Evolutionary conservation across 352 stramenopile genomes (phyloP).

Genomic region (Phytopythium cucurbitacearum): DNA sequence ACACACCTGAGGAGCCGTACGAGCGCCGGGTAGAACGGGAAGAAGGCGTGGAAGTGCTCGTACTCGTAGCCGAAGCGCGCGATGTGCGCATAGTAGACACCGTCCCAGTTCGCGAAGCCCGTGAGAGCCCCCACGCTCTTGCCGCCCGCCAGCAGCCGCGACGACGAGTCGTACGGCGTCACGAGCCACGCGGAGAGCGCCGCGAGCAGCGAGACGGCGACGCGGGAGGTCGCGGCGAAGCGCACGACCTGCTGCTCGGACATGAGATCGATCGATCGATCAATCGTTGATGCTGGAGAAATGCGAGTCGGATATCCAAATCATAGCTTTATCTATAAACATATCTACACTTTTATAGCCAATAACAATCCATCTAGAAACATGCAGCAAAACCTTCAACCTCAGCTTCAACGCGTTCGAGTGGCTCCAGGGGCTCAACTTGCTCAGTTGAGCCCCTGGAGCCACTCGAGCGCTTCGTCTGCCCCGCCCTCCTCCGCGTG

Average conservation of each 20-base stretch:
- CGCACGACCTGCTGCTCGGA: slow-evolving; percentile 33
- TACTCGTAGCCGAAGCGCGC: slow-evolving; percentile 74
- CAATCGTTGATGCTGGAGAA: no score
- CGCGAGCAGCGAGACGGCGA: slow-evolving; percentile 39
- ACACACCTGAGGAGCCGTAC: slow-evolving; percentile 21
- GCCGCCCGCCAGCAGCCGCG: slow-evolving; percentile 18
- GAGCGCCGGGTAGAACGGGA: slow-evolving; percentile 71
- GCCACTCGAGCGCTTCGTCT: slow-evolving; percentile 55
- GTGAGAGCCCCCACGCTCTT: not conserved
- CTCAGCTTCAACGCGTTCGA: slow-evolving; percentile 9
- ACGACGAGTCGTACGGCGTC: slow-evolving; percentile 68
- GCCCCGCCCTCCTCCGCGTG: slow-evolving; percentile 62
- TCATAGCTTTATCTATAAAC: not conserved
- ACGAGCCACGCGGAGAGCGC: slow-evolving; percentile 40
- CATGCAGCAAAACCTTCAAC: slow-evolving; percentile 18
- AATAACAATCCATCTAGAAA: slow-evolving; percentile 29
- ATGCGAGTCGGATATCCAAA: no score
- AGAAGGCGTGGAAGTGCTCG: slow-evolving; percentile 85
- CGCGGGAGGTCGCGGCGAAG: slow-evolving; percentile 46
- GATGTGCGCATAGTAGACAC: slow-evolving; percentile 78
- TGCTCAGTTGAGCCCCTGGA: slow-evolving; percentile 39
- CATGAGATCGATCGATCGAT: not conserved
- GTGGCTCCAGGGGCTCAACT: slow-evolving; percentile 18
- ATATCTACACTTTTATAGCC: slow-evolving; percentile 8
- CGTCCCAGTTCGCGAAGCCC: slow-evolving; percentile 79